Evolutionary conservation across 2,329 filamentous ascomycete species (phyloP).

Genomic region (Pseudogymnoascus sp.): DNA sequence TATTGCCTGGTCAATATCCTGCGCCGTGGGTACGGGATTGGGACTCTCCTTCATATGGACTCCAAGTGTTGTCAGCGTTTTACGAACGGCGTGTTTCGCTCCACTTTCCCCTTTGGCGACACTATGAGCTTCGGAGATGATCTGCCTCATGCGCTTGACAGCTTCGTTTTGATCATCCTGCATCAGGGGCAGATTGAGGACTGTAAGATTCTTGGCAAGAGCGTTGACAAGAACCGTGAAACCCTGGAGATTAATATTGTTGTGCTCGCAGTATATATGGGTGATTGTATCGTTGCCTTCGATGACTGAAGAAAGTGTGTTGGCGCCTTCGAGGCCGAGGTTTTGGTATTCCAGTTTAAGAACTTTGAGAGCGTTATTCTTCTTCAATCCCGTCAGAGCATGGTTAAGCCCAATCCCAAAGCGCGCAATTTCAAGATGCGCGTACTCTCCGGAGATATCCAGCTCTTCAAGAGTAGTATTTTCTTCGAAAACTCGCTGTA

Average conservation of each 20-base stretch:
- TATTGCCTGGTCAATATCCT: constrained; percentile 26
- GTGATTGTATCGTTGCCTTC: constrained; percentile 54
- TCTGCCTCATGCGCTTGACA: constrained; percentile 41
- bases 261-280: constrained; percentile 63
- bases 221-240: constrained; percentile 63
- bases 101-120: constrained; percentile 14
- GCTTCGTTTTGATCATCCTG: constrained; percentile 52
- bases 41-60: constrained; percentile 19
- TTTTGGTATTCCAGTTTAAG: constrained; percentile 61
- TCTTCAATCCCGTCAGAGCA: constrained; percentile 55
- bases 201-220: constrained; percentile 54
- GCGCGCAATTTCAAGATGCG: constrained; percentile 60
- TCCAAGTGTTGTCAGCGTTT: constrained; percentile 23
- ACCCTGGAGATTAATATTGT: constrained; percentile 62
- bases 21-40: constrained; percentile 23
- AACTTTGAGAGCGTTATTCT: constrained; percentile 53
- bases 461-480: constrained; percentile 59
- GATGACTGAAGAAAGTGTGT: constrained; percentile 59
- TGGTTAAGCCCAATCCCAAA: constrained; percentile 62
- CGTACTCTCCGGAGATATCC: constrained; percentile 64
- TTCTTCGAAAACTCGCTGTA: constrained; percentile 57
- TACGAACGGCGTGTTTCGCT: constrained; percentile 23
- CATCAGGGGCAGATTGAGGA: constrained; percentile 57
- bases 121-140: constrained; percentile 20
- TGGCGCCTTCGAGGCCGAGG: constrained; percentile 60